Percentiles rank a stretch among this genome's conserved stretches.
phyloP scores from a whole-genome alignment of 2,329 filamentous ascomycete genomes.

The Talaromyces albobiverticillius region DNA sequence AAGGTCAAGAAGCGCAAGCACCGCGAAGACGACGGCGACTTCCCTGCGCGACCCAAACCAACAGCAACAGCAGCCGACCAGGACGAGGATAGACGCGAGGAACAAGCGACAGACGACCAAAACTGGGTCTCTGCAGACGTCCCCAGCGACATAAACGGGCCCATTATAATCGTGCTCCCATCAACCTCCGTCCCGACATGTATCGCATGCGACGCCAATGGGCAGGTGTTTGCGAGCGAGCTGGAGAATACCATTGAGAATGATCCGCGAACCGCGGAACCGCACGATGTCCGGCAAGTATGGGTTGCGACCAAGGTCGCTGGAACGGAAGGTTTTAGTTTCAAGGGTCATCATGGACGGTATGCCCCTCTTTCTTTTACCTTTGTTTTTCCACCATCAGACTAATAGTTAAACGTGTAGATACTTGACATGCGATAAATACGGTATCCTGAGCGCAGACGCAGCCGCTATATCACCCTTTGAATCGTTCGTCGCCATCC shows the following conservation, averaged over 20 bases:
- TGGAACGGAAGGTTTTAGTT: slow-evolving; percentile 75
- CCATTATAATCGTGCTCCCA: slow-evolving; percentile 77
- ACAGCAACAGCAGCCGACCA: slow-evolving; percentile 29
- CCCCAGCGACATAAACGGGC: slow-evolving; percentile 72
- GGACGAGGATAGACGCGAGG: too few relatives aligned
- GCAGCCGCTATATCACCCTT: slow-evolving; percentile 79
- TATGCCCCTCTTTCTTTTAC: slow-evolving; percentile 32
- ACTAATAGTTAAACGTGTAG: slow-evolving; percentile 26
- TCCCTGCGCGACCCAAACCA: slow-evolving; percentile 23
- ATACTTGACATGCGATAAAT: slow-evolving; percentile 82
- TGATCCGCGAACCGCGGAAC: slow-evolving; percentile 81
- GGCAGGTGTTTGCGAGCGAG: slow-evolving; percentile 76
- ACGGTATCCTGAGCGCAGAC: slow-evolving; percentile 72
- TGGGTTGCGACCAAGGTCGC: slow-evolving; percentile 85
- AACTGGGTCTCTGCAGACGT: slow-evolving; percentile 86
- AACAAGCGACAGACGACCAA: too few relatives aligned
- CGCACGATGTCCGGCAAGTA: slow-evolving; percentile 92
- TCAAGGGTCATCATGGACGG: slow-evolving; percentile 89
- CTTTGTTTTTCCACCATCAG: not conserved
- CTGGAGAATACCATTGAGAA: slow-evolving; percentile 87
- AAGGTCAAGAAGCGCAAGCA: slow-evolving; percentile 91
- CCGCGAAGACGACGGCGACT: slow-evolving; percentile 50
- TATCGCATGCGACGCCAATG: slow-evolving; percentile 79
- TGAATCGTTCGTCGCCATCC: slow-evolving; percentile 73
- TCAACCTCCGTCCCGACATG: slow-evolving; percentile 66